A percentile compares a stretch with the other conserved stretches of the same genome.
These are phyloP conservation scores for Colletotrichum zoysiae DNA, from an alignment of 2,329 filamentous ascomycete species.

Conservation along the genomic window DNA sequence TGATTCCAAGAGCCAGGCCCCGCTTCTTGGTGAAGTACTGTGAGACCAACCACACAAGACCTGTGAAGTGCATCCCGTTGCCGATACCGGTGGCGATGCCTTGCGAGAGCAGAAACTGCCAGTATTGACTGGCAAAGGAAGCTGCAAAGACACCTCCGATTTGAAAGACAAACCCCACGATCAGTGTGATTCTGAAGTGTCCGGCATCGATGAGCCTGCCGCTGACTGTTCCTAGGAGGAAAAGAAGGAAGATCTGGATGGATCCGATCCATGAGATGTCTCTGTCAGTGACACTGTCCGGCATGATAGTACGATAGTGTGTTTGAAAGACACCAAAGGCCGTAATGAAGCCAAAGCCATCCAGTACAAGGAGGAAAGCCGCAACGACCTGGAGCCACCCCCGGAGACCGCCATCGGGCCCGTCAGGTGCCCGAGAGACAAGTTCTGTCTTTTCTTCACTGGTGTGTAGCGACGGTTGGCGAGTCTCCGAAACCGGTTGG, in stretches of 20 bases:
- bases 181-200: slow-evolving; percentile 54
- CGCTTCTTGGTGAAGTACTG: slow-evolving; percentile 69
- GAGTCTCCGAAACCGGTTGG: background rate
- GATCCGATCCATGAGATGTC: slow-evolving; percentile 61
- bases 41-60: slow-evolving; percentile 68
- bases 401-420: slow-evolving; percentile 36
- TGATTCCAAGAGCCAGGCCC: slow-evolving; percentile 68
- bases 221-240: slow-evolving; percentile 58
- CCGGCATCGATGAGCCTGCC: slow-evolving; percentile 60
- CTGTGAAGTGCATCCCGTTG: slow-evolving; percentile 66
- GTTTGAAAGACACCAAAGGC: slow-evolving; percentile 60
- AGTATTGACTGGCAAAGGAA: slow-evolving; percentile 58
- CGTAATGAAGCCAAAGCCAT: slow-evolving; percentile 60
- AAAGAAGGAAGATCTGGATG: slow-evolving; percentile 58
- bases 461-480: slow-evolving; percentile 4
- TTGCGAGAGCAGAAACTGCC: slow-evolving; percentile 63
- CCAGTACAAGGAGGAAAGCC: slow-evolving; percentile 57
- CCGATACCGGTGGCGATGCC: slow-evolving; percentile 66
- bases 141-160: slow-evolving; percentile 60
- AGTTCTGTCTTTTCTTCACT: slow-evolving; percentile 15
- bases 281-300: slow-evolving; percentile 50
- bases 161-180: slow-evolving; percentile 54
- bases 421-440: background rate
- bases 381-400: slow-evolving; percentile 55
- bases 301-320: slow-evolving; percentile 54